Percentiles rank a stretch among this genome's conserved stretches.
phyloP scores from a whole-genome alignment of 1,284 basidiomycete species.

The Microstroma glucosiphilum region DNA sequence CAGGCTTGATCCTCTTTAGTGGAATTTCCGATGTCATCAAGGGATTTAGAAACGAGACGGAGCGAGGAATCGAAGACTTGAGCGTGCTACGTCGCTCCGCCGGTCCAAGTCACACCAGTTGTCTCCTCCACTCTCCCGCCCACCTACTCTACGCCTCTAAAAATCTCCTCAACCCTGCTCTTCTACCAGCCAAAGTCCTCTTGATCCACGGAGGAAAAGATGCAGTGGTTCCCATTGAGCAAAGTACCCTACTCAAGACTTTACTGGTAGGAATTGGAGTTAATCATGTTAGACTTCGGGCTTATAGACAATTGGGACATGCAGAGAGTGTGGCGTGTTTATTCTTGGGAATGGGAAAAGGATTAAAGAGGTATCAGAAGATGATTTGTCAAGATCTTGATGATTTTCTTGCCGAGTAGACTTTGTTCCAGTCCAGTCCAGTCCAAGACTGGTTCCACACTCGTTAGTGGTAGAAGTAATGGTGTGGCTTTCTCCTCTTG shows the following conservation, averaged over 20 bases:
- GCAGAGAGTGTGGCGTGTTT: constrained; percentile 47
- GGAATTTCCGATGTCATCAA: constrained; percentile 53
- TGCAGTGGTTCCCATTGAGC: constrained; percentile 48
- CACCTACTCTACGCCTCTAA: constrained; percentile 52
- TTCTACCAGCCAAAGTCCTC: constrained; percentile 50
- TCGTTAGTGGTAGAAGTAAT: too few species aligned
- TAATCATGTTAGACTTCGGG: constrained; percentile 43
- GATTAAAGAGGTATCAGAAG: constrained; percentile 47
- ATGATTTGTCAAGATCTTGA: constrained; percentile 41
- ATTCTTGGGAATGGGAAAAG: constrained; percentile 38
- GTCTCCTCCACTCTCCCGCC: constrained; percentile 52
- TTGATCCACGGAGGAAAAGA: constrained; percentile 53
- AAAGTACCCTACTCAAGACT: constrained; percentile 51
- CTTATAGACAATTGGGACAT: constrained; percentile 50
- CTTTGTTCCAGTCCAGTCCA: too few species aligned
- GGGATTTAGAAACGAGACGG: constrained; percentile 48
- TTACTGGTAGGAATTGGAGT: constrained; percentile 52
- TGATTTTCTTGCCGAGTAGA: constrained; percentile 23
- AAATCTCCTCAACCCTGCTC: constrained; percentile 48
- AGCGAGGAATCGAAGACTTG: constrained; percentile 51
- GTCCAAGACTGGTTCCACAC: too few species aligned
- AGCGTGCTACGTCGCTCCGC: constrained; percentile 48
- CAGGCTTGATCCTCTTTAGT: constrained; percentile 51
- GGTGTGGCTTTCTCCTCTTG: too few species aligned
- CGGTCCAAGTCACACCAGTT: constrained; percentile 51